Percentiles rank a stretch among this genome's conserved stretches.
These are phyloP conservation scores for Elongisporangium senticosum DNA, from an alignment of 352 stramenopile genomes.

Conservation along the genomic window DNA sequence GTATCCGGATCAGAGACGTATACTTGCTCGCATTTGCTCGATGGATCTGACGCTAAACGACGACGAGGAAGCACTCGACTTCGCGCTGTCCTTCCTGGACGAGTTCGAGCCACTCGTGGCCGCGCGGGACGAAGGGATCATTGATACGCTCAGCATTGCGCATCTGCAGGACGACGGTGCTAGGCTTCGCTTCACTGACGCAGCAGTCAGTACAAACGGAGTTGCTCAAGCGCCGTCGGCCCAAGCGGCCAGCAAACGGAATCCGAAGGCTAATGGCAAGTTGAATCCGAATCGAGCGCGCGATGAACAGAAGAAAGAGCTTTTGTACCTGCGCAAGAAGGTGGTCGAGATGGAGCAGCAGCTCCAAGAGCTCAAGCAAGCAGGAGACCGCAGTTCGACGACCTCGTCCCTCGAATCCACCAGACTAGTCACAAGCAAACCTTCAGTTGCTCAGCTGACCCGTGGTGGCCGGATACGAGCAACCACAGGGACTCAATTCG, in stretches of 20 bases:
- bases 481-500: constrained; percentile 5
- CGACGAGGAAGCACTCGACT: constrained; percentile 25
- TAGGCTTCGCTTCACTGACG: neutral
- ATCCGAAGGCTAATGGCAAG: constrained; percentile 12
- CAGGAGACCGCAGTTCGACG: neutral
- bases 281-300: constrained; percentile 34
- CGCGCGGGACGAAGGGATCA: neutral
- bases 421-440: neutral
- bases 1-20: neutral
- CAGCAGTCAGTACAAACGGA: neutral
- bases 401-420: too few relatives aligned
- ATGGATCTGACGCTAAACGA: neutral
- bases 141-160: neutral
- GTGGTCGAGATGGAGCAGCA: constrained; percentile 35
- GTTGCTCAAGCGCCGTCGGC: constrained; percentile 5
- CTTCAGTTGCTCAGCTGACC: neutral
- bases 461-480: neutral
- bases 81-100: constrained; percentile 30
- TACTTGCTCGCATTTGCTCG: neutral
- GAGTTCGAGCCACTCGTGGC: constrained; percentile 19
- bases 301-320: constrained; percentile 31
- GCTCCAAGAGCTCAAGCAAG: constrained; percentile 21
- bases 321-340: constrained; percentile 37
- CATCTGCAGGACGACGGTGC: neutral
- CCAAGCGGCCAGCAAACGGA: constrained; percentile 4